These are phyloP conservation scores for Sphaerosporella brunnea DNA, from an alignment of 495 filamentous ascomycete species.

Conservation along the genomic window DNA sequence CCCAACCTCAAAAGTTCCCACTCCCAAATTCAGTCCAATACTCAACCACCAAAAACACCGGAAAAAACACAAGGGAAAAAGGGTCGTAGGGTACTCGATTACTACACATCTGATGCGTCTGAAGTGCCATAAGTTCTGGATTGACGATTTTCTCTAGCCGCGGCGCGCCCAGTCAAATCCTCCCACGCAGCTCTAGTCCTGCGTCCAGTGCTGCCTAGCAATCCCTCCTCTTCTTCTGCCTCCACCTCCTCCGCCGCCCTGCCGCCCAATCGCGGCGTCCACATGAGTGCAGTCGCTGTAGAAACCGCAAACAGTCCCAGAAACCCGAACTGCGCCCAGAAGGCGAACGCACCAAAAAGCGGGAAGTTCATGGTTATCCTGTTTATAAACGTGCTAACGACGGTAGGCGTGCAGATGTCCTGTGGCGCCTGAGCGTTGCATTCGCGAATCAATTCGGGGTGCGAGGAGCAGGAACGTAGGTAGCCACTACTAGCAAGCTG, in stretches of 20 bases:
- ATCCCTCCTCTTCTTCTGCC: slow-evolving; percentile 82
- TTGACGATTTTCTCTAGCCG: too few relatives aligned
- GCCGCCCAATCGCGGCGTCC: slow-evolving; percentile 55
- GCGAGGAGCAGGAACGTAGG: slow-evolving; percentile 48
- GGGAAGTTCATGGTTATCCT: slow-evolving; percentile 89
- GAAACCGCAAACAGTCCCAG: slow-evolving; percentile 66
- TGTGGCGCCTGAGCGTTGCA: slow-evolving; percentile 63
- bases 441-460: slow-evolving; percentile 49
- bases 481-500: slow-evolving; percentile 10
- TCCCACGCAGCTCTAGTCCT: slow-evolving; percentile 74
- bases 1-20: too few relatives aligned
- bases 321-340: slow-evolving; percentile 91
- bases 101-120: too few relatives aligned
- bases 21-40: too few relatives aligned
- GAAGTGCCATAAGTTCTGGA: too few relatives aligned
- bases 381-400: slow-evolving; percentile 83
- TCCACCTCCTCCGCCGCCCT: slow-evolving; percentile 80
- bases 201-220: slow-evolving; percentile 64
- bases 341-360: slow-evolving; percentile 79
- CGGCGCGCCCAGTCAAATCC: slow-evolving; percentile 65
- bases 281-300: slow-evolving; percentile 55
- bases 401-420: slow-evolving; percentile 71
- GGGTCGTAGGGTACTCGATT: too few relatives aligned
- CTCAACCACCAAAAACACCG: too few relatives aligned
- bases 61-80: too few relatives aligned